A percentile compares a stretch with the other conserved stretches of the same genome.
phyloP scores from a whole-genome alignment of 768 basidiomycete genomes.

The Amanita pseudoporphyria region DNA sequence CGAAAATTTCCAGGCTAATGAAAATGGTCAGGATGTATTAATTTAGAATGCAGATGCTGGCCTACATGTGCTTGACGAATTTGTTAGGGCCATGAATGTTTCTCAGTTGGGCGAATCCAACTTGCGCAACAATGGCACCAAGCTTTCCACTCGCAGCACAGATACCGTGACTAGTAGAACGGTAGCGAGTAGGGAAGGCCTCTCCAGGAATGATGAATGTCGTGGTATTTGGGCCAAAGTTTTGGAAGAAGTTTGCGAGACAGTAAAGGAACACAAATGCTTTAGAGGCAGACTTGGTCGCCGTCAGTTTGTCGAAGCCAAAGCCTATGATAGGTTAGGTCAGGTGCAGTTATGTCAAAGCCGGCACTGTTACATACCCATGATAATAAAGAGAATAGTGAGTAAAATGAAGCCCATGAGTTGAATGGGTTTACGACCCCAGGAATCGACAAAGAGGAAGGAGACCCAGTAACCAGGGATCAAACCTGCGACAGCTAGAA shows the following conservation, averaged over 20 bases:
- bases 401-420: constrained; percentile 67
- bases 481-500: constrained; percentile 68
- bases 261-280: constrained; percentile 81
- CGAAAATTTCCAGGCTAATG: constrained; percentile 65
- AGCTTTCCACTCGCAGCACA: constrained; percentile 77
- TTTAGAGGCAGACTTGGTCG: constrained; percentile 29
- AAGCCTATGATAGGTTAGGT: constrained; percentile 40
- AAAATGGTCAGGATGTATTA: neutral
- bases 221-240: constrained; percentile 76
- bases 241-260: constrained; percentile 85
- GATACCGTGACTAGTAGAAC: constrained; percentile 79
- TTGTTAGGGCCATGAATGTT: constrained; percentile 57
- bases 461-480: constrained; percentile 74
- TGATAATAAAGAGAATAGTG: constrained; percentile 53
- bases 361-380: constrained; percentile 38
- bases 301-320: constrained; percentile 48
- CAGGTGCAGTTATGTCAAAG: neutral
- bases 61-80: constrained; percentile 65
- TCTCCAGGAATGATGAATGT: constrained; percentile 81
- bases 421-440: constrained; percentile 81
- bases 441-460: constrained; percentile 59
- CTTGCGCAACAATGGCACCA: constrained; percentile 74
- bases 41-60: constrained; percentile 6
- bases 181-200: constrained; percentile 81
- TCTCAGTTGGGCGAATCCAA: constrained; percentile 60